Base-by-base conservation (phyloP, 2,329 filamentous ascomycete species). In the Fusarium armeniacum region DNA sequence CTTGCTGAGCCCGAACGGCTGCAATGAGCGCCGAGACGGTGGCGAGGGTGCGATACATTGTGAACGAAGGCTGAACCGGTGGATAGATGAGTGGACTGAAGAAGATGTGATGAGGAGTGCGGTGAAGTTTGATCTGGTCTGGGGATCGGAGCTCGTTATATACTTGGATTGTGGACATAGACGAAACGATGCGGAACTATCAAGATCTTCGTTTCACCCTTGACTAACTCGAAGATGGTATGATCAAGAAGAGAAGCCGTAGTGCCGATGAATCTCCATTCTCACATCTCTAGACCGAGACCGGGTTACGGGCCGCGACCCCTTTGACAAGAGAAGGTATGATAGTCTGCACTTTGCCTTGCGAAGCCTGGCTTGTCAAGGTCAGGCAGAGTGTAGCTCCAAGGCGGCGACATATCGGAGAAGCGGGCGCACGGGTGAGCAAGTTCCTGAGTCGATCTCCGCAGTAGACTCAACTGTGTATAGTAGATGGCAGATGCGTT, bases 1-100 rank as follows among this genome's bases (percentile, higher is more conserved):
- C 83, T 73, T 85, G 80, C 76, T 89, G 87, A 62, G 84, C 85
- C 30, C 66, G 69, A 52, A 58, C 71, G 7, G 69, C 59, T 33
- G 73, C 74, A 54, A 77, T 57, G 65, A 78, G 62, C 52, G 75
- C 74, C 64, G 75, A 70, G 56, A 67, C 62, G 60, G 75, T 67
- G 57, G 74, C 75, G 58, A 78, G 61, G 36, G 72, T 69, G 52
- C 72, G 74, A 70, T 78, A 71, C 77, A 78, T 78, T 56, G 50
- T 71, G 65, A 58, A 58, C 36, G 45, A 56, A 67, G 59, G 47
- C 46, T 63, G 22, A 36, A 60, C 53, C 46, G 53, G 64, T 65
- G 43, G 26, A 26, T 62, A 57, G 49, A 63, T 44, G 61, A 65
- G 55, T 51, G 58, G 60, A 55, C 58, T 56, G 57, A 35, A 62